A percentile compares a stretch with the other conserved stretches of the same genome.
Evolutionary conservation across 2,329 filamentous ascomycete genomes (phyloP).

Genomic region (Cercospora zeae-maydis): DNA sequence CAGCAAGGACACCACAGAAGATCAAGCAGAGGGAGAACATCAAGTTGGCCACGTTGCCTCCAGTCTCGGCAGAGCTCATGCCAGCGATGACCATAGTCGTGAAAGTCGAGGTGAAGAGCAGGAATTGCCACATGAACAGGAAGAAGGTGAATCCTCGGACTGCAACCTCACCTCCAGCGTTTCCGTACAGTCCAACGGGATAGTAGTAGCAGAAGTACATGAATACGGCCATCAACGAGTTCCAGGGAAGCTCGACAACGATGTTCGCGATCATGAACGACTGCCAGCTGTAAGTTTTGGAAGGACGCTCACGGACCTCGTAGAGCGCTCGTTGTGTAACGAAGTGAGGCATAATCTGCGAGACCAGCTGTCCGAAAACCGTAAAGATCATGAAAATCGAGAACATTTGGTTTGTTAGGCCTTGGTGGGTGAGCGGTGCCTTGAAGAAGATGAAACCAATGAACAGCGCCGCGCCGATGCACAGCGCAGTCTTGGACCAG

Average conservation of each 20-base stretch:
- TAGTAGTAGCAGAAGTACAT: slow-evolving; percentile 85
- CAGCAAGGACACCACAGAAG: slow-evolving; percentile 67
- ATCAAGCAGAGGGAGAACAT: slow-evolving; percentile 69
- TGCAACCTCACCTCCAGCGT: slow-evolving; percentile 62
- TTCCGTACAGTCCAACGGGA: slow-evolving; percentile 71
- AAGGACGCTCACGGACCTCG: slow-evolving; percentile 79
- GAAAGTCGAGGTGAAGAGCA: slow-evolving; percentile 70
- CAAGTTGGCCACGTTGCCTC: slow-evolving; percentile 71
- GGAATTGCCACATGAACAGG: slow-evolving; percentile 69
- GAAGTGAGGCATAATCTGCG: slow-evolving; percentile 83
- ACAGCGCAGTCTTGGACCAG: slow-evolving; percentile 73
- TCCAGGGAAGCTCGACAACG: slow-evolving; percentile 81
- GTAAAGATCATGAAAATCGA: slow-evolving; percentile 77
- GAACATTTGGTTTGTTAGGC: slow-evolving; percentile 83
- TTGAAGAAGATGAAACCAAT: slow-evolving; percentile 72
- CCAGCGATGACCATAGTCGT: slow-evolving; percentile 73
- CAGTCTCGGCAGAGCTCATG: slow-evolving; percentile 70
- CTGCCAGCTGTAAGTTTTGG: slow-evolving; percentile 80
- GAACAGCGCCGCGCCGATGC: slow-evolving; percentile 64
- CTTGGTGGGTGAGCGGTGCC: slow-evolving; percentile 64
- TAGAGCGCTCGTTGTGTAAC: slow-evolving; percentile 77
- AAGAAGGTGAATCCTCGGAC: slow-evolving; percentile 77
- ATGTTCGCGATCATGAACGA: slow-evolving; percentile 82
- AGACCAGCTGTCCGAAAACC: slow-evolving; percentile 74
- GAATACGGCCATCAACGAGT: slow-evolving; percentile 69